Base-by-base conservation (phyloP, 1,139 yeast genomes). In the Sugiyamaella paludigena region DNA sequence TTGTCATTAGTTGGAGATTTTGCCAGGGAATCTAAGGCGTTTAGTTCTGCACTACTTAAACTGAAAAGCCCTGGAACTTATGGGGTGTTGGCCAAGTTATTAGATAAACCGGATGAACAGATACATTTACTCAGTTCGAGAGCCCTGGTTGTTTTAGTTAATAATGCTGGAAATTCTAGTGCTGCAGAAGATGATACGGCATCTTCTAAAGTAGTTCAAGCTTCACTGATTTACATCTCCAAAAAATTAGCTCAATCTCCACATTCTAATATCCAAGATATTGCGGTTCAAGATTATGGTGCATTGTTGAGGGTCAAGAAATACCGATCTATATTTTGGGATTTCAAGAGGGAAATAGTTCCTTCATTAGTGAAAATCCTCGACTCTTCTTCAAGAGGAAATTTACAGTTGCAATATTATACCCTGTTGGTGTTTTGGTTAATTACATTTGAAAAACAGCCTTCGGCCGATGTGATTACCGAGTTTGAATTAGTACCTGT, bases 391-490 rank as follows among this genome's bases (percentile, higher is more conserved):
- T 74, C 78, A 42, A 75, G 83, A 32, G 84, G 83, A 50, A 63
- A 62, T 35, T 79, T 92, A 54, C 98, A 94, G 72, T 77, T 88
- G 58, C 89, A 86, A 64, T 92, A 92, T 70, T 80, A 87, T 63
- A 76, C 84, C 2, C 76, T 92, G 57, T 76, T 92, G 63, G 77
- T 84, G 27, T 73, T 87, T 45, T 92, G 98, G 98, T 75, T 89
- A 40, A 74, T 89, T 56, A 81, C 96, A 1, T 92, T 91, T 69
- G 85, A 80, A 63, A 67, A 71, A 10, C 65, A 70, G 40, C 78
- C 85, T 39, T 78, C 84, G 48, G 64, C 68, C 50, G 75, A 75
- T 31, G 68, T 88, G 50, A 74, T 82, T 40, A 61, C 67, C 35
- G 61, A 63, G 47, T 75, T 73, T 55, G 76, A 74, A 43, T 63